These are phyloP conservation scores for Durio zibethinus DNA, from an alignment of 345 rosid genomes.

Conservation along the genomic window DNA sequence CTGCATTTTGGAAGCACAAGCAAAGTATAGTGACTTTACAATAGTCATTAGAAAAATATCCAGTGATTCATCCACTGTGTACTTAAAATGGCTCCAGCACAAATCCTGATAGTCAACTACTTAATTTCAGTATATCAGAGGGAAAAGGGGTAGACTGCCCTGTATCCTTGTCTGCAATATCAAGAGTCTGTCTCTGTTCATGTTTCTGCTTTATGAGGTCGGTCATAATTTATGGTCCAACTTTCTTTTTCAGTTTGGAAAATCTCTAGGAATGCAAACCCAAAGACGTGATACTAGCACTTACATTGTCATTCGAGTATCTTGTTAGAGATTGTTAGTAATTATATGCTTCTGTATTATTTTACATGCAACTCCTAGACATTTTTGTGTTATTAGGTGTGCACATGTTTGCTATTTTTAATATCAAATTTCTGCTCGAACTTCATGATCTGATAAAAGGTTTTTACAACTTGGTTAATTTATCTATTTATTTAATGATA, in stretches of 20 bases:
- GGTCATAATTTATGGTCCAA: not conserved
- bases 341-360: not conserved
- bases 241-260: constrained; percentile 23
- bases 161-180: not conserved
- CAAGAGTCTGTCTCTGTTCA: not conserved
- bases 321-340: not conserved
- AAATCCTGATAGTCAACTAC: not conserved
- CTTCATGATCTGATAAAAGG: not conserved
- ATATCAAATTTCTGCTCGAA: not conserved
- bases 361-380: not conserved
- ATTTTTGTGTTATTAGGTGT: not conserved
- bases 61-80: not conserved
- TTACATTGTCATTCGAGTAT: not conserved
- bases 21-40: not conserved
- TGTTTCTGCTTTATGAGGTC: not conserved
- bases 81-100: constrained; percentile 1
- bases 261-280: not conserved
- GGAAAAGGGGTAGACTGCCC: not conserved
- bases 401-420: not conserved
- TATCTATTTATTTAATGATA: not conserved
- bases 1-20: not conserved
- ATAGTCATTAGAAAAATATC: not conserved
- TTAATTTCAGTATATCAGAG: not conserved
- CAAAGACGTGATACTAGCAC: not conserved
- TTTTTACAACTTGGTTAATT: not conserved